A percentile compares a stretch with the other conserved stretches of the same genome.
phyloP scores from a whole-genome alignment of 345 rosid genomes.

The Orychophragmus violaceus region DNA sequence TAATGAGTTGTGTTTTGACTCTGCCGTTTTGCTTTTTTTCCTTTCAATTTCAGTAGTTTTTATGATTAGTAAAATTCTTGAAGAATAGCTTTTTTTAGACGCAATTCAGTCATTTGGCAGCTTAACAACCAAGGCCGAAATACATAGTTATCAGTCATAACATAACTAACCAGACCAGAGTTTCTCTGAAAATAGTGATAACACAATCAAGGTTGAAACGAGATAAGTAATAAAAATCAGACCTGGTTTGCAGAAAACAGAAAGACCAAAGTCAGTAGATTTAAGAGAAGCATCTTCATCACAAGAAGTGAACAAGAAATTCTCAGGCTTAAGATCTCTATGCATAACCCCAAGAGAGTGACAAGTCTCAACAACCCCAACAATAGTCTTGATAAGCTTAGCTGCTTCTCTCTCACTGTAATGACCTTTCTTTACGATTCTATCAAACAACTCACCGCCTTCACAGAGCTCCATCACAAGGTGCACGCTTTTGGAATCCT shows the following conservation, averaged over 20 bases:
- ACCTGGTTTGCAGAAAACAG: conserved; percentile 76
- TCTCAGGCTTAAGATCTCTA: conserved; percentile 80
- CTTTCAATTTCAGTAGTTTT: no score
- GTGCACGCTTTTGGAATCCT: conserved; percentile 46
- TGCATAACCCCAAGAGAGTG: conserved; percentile 77
- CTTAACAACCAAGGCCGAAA: no score
- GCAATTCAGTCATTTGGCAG: no score
- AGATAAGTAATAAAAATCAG: background rate
- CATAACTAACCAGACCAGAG: background rate
- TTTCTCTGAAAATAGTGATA: background rate
- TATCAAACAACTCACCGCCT: conserved; percentile 73
- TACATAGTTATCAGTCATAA: no score
- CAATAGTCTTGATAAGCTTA: conserved; percentile 66
- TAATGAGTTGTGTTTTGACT: no score
- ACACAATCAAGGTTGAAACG: background rate
- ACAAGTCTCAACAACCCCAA: conserved; percentile 69
- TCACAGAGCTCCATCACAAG: conserved; percentile 80
- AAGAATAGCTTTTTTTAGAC: no score
- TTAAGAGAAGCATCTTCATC: conserved; percentile 76
- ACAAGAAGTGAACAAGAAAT: conserved; percentile 51
- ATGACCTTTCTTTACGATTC: conserved; percentile 63
- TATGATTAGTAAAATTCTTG: no score
- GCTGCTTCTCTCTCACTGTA: conserved; percentile 77
- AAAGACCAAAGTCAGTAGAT: conserved; percentile 78
- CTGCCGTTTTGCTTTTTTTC: no score